phyloP scores from a whole-genome alignment of 306 rosid species.

The Delonix regia region DNA sequence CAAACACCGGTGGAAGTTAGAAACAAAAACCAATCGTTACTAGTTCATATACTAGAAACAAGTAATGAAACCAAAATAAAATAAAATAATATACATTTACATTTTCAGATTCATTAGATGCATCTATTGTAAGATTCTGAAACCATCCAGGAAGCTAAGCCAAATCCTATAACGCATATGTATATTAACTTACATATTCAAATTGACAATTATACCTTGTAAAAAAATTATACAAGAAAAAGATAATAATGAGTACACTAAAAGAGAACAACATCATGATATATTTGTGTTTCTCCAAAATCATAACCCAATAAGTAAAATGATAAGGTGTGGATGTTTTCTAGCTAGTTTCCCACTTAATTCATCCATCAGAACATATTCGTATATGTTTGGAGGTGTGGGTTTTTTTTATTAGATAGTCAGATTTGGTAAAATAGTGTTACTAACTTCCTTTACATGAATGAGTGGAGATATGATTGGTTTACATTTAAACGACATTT shows the following conservation, averaged over 20 bases:
- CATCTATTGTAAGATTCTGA: slow-evolving; percentile 64
- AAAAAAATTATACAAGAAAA: neutral
- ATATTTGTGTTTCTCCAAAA: neutral
- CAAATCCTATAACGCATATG: slow-evolving; percentile 57
- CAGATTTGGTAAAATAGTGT: no score
- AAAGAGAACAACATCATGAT: neutral
- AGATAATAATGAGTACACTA: neutral
- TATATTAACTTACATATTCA: slow-evolving; percentile 16
- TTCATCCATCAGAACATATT: no score
- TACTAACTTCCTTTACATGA: no score
- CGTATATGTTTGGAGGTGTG: no score
- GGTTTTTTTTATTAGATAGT: no score
- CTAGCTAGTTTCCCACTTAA: no score
- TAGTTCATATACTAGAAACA: neutral
- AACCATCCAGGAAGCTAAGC: slow-evolving; percentile 92
- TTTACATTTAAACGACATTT: no score
- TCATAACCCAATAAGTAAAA: neutral
- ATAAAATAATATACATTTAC: slow-evolving; percentile 9
- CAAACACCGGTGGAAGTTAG: neutral
- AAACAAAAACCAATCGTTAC: slow-evolving; percentile 4
- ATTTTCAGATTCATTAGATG: slow-evolving; percentile 41
- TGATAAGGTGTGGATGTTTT: no score
- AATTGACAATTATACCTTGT: neutral
- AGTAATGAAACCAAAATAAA: neutral
- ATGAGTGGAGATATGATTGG: no score